Evolutionary conservation across 2,329 filamentous ascomycete genomes (phyloP), one percentile per base, ranked within the genome.

Genomic region (Colletotrichum theobromicola): DNA sequence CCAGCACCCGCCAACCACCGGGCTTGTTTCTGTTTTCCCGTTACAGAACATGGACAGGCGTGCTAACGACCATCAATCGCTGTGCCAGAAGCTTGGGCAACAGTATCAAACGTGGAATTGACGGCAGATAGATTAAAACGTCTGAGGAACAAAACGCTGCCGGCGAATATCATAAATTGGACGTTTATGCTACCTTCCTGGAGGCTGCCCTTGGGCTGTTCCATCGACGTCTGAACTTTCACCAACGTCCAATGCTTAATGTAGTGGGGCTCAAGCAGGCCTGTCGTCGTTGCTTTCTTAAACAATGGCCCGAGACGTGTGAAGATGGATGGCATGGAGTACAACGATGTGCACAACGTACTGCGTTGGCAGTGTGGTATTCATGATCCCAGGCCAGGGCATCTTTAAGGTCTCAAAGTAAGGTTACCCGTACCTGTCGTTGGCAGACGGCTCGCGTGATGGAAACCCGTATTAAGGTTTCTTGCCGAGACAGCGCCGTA

Each of bases 141-240:
- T 61, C 50, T 37, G 50, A 35, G 30, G 32, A 64, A 67, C 24
- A n/a, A 18, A 32, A 7, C 15, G 10, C 42, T 28, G 34, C n/a
- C 34, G 35, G 32, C 24, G 24, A 24, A 21, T 16, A 30, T 15
- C 21, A 37, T 32, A 67, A 58, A 72, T 58, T 71, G 55, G 62
- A 58, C 24, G 46, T 62, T 74, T 50, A 74, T 72, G 62, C 68
- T 72, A 32, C 15, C 13, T 62, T 55, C 62, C 53, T 63, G 68
- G 67, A 63, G 9, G 26, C 30, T 46, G 53, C 72, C 62, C 30
- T 57, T 35, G n/a, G 34, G 28, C 21, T 37, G 34, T 53, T 58
- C 60, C 71, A 70, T 24, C 50, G 30, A 50, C 37, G 66, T 74
- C 66, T 64, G 71, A 74, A 70, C 60, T 71, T 50, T 46, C 57